A percentile compares a stretch with the other conserved stretches of the same genome.
phyloP scores from a whole-genome alignment of 768 basidiomycete species.

The Collybia sp. region DNA sequence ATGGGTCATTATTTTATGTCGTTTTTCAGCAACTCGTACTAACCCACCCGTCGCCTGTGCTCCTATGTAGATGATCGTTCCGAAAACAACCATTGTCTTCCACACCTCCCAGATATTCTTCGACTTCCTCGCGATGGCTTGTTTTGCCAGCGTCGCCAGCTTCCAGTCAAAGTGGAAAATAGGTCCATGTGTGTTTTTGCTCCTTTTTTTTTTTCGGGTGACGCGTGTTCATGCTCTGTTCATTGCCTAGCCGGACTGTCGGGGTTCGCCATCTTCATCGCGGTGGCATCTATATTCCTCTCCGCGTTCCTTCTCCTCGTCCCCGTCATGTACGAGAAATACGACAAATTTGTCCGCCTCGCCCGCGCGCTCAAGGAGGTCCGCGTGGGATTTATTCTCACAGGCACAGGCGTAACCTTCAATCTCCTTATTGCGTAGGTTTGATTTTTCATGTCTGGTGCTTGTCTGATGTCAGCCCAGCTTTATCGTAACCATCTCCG shows the following conservation, averaged over 20 bases:
- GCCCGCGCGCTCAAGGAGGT: slow-evolving; percentile 80
- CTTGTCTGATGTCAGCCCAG: slow-evolving; percentile 25
- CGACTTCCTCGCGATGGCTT: slow-evolving; percentile 89
- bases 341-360: slow-evolving; percentile 72
- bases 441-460: slow-evolving; percentile 1
- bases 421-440: slow-evolving; percentile 78
- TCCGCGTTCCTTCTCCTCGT: slow-evolving; percentile 70
- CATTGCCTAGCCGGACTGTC: slow-evolving; percentile 68
- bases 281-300: slow-evolving; percentile 68
- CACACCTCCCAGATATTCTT: slow-evolving; percentile 83
- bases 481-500: slow-evolving; percentile 74
- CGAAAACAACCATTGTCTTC: slow-evolving; percentile 76
- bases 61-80: slow-evolving; percentile 79
- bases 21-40: slow-evolving; percentile 5
- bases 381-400: slow-evolving; percentile 81
- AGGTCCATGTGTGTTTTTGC: slow-evolving; percentile 70
- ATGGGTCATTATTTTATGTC: slow-evolving; percentile 44
- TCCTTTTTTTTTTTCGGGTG: too few species aligned
- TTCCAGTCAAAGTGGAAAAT: slow-evolving; percentile 86
- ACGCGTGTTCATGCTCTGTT: too few species aligned
- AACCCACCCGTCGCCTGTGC: slow-evolving; percentile 8
- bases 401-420: slow-evolving; percentile 59
- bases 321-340: slow-evolving; percentile 81
- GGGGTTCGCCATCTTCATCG: slow-evolving; percentile 81
- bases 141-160: slow-evolving; percentile 82